Conservation (phyloP, 257 asterid species). For the Solanum appendiculatum region DNA sequence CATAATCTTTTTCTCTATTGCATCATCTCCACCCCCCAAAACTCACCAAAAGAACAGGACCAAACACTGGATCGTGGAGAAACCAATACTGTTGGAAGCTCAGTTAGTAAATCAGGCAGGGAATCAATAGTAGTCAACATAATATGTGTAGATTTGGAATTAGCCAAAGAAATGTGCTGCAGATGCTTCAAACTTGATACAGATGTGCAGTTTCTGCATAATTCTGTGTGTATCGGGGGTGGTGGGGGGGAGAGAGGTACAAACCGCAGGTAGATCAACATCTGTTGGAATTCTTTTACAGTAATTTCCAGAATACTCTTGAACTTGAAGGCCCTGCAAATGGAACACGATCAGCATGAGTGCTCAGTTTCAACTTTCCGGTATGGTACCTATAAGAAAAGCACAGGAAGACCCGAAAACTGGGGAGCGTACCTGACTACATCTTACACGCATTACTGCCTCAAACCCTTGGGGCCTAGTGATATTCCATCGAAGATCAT, state of each 20-base stretch:
- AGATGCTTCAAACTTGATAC: background rate
- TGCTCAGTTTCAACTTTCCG: background rate
- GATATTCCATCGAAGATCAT: slow-evolving; percentile 98
- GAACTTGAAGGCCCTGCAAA: slow-evolving; percentile 94
- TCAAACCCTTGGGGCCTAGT: slow-evolving; percentile 97
- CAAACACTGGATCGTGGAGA: background rate
- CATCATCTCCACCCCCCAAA: background rate
- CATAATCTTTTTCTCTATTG: background rate
- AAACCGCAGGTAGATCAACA: slow-evolving; percentile 92
- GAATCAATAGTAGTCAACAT: background rate
- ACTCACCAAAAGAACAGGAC: background rate
- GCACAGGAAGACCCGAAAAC: slow-evolving; percentile 5
- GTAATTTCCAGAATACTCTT: slow-evolving; percentile 88
- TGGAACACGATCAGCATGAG: background rate
- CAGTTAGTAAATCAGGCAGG: background rate
- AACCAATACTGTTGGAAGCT: background rate
- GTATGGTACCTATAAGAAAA: background rate
- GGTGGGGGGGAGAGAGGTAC: slow-evolving; percentile 30
- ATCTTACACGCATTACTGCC: slow-evolving; percentile 99
- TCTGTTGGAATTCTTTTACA: slow-evolving; percentile 97
- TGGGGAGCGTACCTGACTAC: slow-evolving; percentile 75
- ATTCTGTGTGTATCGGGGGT: background rate
- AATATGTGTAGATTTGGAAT: background rate
- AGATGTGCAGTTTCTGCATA: background rate
- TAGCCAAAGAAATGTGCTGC: background rate